Percentiles rank a stretch among this genome's conserved stretches.
Conservation (phyloP, 192 early-diverging fungal species). For the Coemansia sp. region DNA sequence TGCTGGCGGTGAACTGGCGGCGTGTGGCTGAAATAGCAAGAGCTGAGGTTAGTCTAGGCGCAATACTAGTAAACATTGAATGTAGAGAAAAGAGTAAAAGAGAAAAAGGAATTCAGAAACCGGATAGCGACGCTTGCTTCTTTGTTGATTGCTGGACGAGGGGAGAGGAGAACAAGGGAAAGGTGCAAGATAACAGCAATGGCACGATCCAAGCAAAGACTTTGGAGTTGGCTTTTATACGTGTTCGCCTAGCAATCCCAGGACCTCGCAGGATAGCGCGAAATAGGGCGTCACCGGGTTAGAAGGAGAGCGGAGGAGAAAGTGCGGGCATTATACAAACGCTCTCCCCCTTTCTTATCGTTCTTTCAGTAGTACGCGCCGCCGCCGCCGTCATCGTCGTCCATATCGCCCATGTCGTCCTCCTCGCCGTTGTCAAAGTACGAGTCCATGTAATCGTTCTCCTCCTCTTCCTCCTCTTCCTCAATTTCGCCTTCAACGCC, state of each 20-base stretch:
- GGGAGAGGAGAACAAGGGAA: background rate
- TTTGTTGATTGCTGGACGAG: background rate
- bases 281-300: too few species aligned
- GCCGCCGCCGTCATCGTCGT: slow-evolving; percentile 51
- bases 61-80: background rate
- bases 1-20: background rate
- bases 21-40: background rate
- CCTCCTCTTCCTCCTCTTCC: slow-evolving; percentile 51
- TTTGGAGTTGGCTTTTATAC: too few species aligned
- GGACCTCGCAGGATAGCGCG: too few species aligned
- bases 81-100: background rate
- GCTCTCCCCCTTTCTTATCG: background rate
- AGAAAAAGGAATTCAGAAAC: background rate
- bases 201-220: too few species aligned
- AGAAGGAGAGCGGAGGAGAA: background rate
- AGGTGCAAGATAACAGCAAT: background rate
- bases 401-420: slow-evolving; percentile 50
- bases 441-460: slow-evolving; percentile 50
- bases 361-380: slow-evolving; percentile 21
- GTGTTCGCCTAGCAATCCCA: too few species aligned
- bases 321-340: background rate
- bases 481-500: slow-evolving; percentile 23
- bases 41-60: background rate
- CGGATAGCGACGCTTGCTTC: background rate
- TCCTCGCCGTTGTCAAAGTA: slow-evolving; percentile 57